A percentile compares a stretch with the other conserved stretches of the same genome.
Evolutionary conservation across 768 basidiomycete genomes (phyloP).

Genomic region (Lentinula raphanica): DNA sequence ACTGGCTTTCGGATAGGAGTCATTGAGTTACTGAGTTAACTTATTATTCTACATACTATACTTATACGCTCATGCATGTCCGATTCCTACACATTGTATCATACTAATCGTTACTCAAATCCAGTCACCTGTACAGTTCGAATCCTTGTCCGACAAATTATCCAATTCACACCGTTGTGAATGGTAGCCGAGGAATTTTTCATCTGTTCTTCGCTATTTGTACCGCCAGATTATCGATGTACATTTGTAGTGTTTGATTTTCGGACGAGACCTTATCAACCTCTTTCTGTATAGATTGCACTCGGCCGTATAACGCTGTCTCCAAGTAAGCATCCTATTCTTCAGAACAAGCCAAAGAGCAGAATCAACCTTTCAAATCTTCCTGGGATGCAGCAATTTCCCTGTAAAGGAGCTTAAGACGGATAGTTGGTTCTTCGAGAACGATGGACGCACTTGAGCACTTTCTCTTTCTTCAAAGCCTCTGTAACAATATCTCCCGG

Average conservation of each 20-base stretch:
- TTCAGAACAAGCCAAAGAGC: background rate
- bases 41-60: background rate
- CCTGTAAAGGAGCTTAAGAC: constrained; percentile 29
- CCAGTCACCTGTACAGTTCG: background rate
- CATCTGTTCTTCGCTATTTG: constrained; percentile 80
- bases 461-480: constrained; percentile 69
- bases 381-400: constrained; percentile 74
- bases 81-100: background rate
- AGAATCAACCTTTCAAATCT: constrained; percentile 64
- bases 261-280: constrained; percentile 76
- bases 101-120: background rate
- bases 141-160: too few species aligned
- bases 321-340: background rate
- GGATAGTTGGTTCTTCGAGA: background rate
- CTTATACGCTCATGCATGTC: background rate
- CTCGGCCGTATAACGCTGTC: constrained; percentile 61
- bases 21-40: constrained; percentile 38
- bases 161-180: too few species aligned
- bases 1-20: constrained; percentile 79
- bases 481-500: constrained; percentile 67
- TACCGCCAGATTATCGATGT: constrained; percentile 83
- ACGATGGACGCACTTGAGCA: constrained; percentile 53
- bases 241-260: constrained; percentile 82
- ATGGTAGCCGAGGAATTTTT: too few species aligned
- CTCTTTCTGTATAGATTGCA: constrained; percentile 67